phyloP scores from a whole-genome alignment of 768 basidiomycete species.

The Auriscalpium vulgare region DNA sequence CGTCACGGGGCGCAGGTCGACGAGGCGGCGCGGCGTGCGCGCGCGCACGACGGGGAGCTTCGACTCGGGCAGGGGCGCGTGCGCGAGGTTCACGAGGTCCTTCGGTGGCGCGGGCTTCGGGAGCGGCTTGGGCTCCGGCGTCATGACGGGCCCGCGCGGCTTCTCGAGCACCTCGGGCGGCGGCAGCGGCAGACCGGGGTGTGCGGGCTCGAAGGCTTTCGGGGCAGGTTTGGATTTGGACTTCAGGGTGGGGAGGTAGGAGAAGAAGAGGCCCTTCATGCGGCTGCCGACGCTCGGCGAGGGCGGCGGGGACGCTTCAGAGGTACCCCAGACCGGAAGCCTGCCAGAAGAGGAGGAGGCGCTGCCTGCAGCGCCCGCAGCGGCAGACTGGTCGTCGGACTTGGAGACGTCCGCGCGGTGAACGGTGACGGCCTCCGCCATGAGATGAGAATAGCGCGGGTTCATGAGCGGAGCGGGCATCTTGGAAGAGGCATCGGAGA shows the following conservation, averaged over 20 bases:
- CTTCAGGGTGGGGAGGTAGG: slow-evolving; percentile 44
- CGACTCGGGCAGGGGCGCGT: slow-evolving; percentile 34
- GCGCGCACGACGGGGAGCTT: slow-evolving; percentile 32
- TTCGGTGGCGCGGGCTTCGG: slow-evolving; percentile 46
- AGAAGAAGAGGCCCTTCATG: slow-evolving; percentile 50
- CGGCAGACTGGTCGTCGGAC: not conserved
- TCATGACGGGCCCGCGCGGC: slow-evolving; percentile 46
- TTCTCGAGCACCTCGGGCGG: slow-evolving; percentile 44
- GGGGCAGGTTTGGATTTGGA: slow-evolving; percentile 29
- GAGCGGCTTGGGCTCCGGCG: slow-evolving; percentile 45
- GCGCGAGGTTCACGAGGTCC: slow-evolving; percentile 57
- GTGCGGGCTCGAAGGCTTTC: slow-evolving; percentile 15
- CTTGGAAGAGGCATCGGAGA: slow-evolving; percentile 23
- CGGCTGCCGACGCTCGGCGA: slow-evolving; percentile 38
- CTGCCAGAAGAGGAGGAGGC: not conserved
- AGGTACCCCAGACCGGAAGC: not conserved
- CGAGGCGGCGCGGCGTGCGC: slow-evolving; percentile 54
- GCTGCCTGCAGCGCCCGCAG: not conserved
- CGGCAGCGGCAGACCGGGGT: slow-evolving; percentile 45
- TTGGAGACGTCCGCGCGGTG: slow-evolving; percentile 4
- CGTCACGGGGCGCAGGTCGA: slow-evolving; percentile 47
- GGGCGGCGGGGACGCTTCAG: slow-evolving; percentile 4
- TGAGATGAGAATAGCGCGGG: slow-evolving; percentile 49
- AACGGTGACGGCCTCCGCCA: slow-evolving; percentile 46
- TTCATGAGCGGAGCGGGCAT: slow-evolving; percentile 38